phyloP scores from a whole-genome alignment of 2,329 filamentous ascomycete genomes.

The Aureobasidium sp. region DNA sequence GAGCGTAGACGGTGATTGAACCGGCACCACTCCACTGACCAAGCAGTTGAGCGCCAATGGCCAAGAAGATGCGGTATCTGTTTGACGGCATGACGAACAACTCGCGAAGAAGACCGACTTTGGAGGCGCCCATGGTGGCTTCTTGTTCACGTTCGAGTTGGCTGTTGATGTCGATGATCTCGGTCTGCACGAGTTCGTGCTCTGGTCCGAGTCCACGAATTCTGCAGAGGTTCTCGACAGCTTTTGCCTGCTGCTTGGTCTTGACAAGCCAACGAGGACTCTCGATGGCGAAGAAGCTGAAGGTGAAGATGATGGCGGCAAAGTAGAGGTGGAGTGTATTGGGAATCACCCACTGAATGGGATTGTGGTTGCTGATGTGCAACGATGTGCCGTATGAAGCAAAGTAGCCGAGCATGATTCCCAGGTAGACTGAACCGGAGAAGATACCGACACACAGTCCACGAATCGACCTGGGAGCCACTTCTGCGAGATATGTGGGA shows the following conservation, averaged over 20 bases:
- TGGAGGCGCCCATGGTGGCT: slow-evolving; percentile 57
- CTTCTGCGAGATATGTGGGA: slow-evolving; percentile 52
- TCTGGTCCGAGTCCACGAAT: slow-evolving; percentile 23
- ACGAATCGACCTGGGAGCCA: slow-evolving; percentile 23
- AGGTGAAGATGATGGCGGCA: slow-evolving; percentile 58
- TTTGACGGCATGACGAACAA: slow-evolving; percentile 60
- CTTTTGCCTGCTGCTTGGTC: slow-evolving; percentile 24
- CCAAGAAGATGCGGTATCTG: slow-evolving; percentile 62
- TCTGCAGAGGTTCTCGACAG: slow-evolving; percentile 22
- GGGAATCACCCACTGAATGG: slow-evolving; percentile 52
- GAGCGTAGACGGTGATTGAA: slow-evolving; percentile 67
- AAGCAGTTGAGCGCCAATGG: slow-evolving; percentile 59
- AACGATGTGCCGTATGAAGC: slow-evolving; percentile 49
- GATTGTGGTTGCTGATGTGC: slow-evolving; percentile 36
- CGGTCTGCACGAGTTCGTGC: slow-evolving; percentile 31
- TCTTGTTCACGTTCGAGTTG: slow-evolving; percentile 63
- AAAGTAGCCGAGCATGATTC: slow-evolving; percentile 51
- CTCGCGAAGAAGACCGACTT: slow-evolving; percentile 58
- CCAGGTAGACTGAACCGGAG: slow-evolving; percentile 60
- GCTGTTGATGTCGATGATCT: slow-evolving; percentile 55
- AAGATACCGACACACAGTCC: slow-evolving; percentile 66
- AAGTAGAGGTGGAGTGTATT: slow-evolving; percentile 72
- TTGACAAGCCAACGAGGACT: slow-evolving; percentile 27
- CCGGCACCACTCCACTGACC: slow-evolving; percentile 58
- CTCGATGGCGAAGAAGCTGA: slow-evolving; percentile 43